Evolutionary conservation across 2,329 filamentous ascomycete genomes (phyloP).

Genomic region (Colletotrichum sp.): DNA sequence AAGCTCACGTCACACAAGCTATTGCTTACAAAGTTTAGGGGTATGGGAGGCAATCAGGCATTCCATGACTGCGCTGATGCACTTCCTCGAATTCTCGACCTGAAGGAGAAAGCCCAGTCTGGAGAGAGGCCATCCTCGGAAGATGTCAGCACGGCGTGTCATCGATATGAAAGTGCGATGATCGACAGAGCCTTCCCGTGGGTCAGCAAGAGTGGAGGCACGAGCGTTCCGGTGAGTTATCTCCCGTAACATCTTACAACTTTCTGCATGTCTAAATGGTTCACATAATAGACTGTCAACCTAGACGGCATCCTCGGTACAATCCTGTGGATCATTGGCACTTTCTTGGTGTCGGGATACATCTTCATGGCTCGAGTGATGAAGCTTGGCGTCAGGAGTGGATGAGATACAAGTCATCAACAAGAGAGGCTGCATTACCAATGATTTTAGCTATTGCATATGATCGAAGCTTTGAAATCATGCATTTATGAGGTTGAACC

Average conservation of each 20-base stretch:
- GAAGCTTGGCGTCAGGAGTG: not conserved
- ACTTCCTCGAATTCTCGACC: not conserved
- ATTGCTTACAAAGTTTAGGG: not conserved
- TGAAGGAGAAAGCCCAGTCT: not conserved
- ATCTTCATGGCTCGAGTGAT: not conserved
- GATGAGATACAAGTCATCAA: not conserved
- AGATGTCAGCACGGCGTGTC: not conserved
- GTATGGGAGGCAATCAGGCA: conserved; percentile 1
- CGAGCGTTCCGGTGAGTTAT: not conserved
- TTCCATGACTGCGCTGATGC: not conserved
- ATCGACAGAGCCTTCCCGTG: not conserved
- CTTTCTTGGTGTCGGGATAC: not conserved
- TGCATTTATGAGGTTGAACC: not conserved
- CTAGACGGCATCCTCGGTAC: not conserved
- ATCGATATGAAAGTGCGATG: not conserved
- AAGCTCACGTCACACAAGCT: not conserved
- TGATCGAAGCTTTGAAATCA: not conserved
- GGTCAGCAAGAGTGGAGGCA: conserved; percentile 3
- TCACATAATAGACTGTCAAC: not conserved
- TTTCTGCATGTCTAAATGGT: not conserved
- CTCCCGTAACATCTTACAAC: not conserved
- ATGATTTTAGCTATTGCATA: not conserved
- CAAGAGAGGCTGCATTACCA: not conserved
- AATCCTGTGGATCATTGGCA: not conserved
- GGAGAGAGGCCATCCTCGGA: not conserved